A percentile compares a stretch with the other conserved stretches of the same genome.
Evolutionary conservation across 2,329 filamentous ascomycete genomes (phyloP).

Genomic region (Hymenotorrendiella dingleyae): DNA sequence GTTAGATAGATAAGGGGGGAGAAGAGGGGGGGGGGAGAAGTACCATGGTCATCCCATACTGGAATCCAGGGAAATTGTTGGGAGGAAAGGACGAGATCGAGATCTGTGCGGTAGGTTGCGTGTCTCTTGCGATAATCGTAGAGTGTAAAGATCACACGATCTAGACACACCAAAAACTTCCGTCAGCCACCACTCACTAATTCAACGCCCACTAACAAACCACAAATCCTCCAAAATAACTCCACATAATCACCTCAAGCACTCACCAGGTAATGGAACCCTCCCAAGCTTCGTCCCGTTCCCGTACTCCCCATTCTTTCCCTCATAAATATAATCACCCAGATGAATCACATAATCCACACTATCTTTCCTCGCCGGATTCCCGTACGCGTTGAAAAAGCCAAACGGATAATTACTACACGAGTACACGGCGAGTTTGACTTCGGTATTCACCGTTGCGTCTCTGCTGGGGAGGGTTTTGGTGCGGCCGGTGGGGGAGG

Average conservation of each 20-base stretch:
- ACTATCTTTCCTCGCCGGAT: slow-evolving; percentile 51
- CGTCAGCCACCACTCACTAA: too few species aligned
- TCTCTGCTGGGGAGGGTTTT: slow-evolving; percentile 59
- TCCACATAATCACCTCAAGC: too few species aligned
- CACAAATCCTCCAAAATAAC: too few species aligned
- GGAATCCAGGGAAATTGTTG: slow-evolving; percentile 56
- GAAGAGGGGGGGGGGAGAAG: too few species aligned
- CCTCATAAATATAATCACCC: slow-evolving; percentile 62
- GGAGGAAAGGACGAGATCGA: slow-evolving; percentile 51
- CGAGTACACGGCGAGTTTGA: slow-evolving; percentile 64
- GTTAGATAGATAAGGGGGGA: neutral
- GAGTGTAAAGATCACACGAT: slow-evolving; percentile 40
- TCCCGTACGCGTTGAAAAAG: slow-evolving; percentile 56
- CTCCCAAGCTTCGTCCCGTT: slow-evolving; percentile 47
- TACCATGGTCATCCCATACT: slow-evolving; percentile 54
- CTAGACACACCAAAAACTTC: too few species aligned
- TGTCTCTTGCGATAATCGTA: slow-evolving; percentile 54
- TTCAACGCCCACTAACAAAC: too few species aligned
- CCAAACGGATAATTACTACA: slow-evolving; percentile 61
- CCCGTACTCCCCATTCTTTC: slow-evolving; percentile 41
- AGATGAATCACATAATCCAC: slow-evolving; percentile 56
- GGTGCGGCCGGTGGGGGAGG: slow-evolving; percentile 58
- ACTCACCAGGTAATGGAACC: slow-evolving; percentile 48
- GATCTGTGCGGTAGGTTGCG: slow-evolving; percentile 55
- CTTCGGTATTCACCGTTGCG: slow-evolving; percentile 46